These are phyloP conservation scores for Jackrogersella multiformis DNA, from an alignment of 495 filamentous ascomycete genomes.

Conservation along the genomic window DNA sequence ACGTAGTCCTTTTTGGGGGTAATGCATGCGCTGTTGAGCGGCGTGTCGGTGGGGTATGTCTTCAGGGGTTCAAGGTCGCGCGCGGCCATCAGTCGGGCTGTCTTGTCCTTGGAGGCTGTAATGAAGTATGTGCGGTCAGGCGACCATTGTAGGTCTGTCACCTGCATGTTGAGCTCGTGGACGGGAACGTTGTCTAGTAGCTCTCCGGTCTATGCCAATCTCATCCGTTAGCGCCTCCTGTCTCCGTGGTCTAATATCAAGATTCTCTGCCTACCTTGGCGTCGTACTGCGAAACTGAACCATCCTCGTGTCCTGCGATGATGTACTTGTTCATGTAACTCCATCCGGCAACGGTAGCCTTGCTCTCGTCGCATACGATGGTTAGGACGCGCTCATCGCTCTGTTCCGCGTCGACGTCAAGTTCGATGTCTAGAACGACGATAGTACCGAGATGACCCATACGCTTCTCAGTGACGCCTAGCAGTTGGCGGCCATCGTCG, in stretches of 20 bases:
- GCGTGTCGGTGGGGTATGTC: conserved; percentile 92
- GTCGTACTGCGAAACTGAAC: conserved; percentile 92
- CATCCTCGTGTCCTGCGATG: conserved; percentile 97
- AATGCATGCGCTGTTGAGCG: conserved; percentile 92
- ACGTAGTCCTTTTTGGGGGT: conserved; percentile 96
- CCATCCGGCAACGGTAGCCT: conserved; percentile 96
- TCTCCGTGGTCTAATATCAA: not conserved
- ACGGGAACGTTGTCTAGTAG: conserved; percentile 78
- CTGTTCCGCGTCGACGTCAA: conserved; percentile 83
- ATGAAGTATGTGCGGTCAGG: conserved; percentile 96
- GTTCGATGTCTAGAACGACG: conserved; percentile 84
- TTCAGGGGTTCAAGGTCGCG: conserved; percentile 90
- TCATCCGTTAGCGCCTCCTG: conserved; percentile 15
- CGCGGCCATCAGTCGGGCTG: conserved; percentile 82
- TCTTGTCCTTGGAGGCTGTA: conserved; percentile 97
- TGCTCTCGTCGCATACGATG: conserved; percentile 92
- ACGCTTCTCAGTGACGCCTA: conserved; percentile 97
- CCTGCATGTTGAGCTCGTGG: conserved; percentile 83
- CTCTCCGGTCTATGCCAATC: conserved; percentile 74
- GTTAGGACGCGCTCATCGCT: conserved; percentile 78
- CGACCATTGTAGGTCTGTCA: conserved; percentile 96
- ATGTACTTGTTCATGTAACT: conserved; percentile 92
- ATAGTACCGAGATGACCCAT: conserved; percentile 95
- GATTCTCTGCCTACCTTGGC: conserved; percentile 70
- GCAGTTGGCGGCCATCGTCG: conserved; percentile 84